Base-by-base conservation (phyloP, 164 flowering plant genomes). In the Saururus chinensis region DNA sequence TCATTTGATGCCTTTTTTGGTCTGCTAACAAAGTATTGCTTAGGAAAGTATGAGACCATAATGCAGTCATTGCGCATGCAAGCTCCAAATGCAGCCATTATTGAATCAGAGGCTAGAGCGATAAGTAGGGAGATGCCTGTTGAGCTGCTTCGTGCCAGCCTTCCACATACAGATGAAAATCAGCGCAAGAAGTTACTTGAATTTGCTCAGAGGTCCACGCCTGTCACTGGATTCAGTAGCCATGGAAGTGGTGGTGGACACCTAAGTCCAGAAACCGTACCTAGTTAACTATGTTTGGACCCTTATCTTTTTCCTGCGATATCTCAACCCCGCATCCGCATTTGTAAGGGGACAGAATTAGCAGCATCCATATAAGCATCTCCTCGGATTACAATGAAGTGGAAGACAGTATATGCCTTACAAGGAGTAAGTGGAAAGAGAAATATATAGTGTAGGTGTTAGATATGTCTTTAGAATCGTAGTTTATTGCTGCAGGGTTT, bases 1-100 rank as follows among this genome's bases (percentile, higher is more conserved):
- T 86, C 97, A 1, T 93, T 93, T 69, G 82, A 90, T 81, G 88
- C 87, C 9, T 89, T 93, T 70, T 93, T 93, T 70, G 75, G 73
- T 25, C 79, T 93, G 41, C 83, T 93, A 23, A 80, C 85, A 14
- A 87, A 83, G 71, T 88, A 93, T 68, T 93, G 96, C 63, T 56
- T 89, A 53, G 76, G 73, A 49, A 93, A 90, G 70, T 93, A 84
- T 59, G 97, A 93, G 49, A 81, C 75, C 40, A 73, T 93, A 53
- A 68, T 88, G 73, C 90, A 90, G 66, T 77, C 91, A 9, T 25
- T 84, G 53, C 58, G 66, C 37, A 12, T 71, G 55, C 91, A 81
- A 60, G 68, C 71, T 19, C 68, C 84, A 25, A 73, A 70, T 71
- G 20, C 70, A 48, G 71, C 72, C 17, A 63, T 64, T 40, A 65